Base-by-base conservation (phyloP, 2,329 filamentous ascomycete species). In the Stagonosporopsis rhizophila region DNA sequence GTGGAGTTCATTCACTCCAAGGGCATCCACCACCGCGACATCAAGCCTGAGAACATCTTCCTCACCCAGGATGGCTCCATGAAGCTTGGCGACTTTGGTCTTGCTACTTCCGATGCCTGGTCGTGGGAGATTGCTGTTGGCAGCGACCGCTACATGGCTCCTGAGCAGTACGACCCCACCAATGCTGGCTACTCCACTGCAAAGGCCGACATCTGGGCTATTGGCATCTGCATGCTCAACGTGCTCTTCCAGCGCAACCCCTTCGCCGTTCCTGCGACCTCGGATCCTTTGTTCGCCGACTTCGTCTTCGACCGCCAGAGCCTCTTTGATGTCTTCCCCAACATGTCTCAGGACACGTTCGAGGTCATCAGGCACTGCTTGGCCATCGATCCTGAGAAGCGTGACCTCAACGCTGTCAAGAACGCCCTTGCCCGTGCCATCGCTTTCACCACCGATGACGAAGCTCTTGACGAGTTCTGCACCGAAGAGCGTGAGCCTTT, bases 21-120 rank as follows among this genome's bases (percentile, higher is more conserved):
- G 76, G 93, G 92, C 63, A 86, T 98, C 73, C 97, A 92, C 76
- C 95, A 99, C 75, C 91, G 95, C 59, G 95, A 99, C 77, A 97
- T 99, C 85, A 99, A 99, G 81, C 95, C 95, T 0, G 95, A 99
- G 83, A 99, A 99, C 82, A 96, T 99, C 77, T 98, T 99, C 77
- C 83, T 99, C 62, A 90, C 88, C 56, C 86, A 93, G 58, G 86
- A 89, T 65, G 94, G 94, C 50, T 85, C 89, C 35, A 90, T 98
- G 90, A 99, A 99, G 81, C 87, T 99, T 32, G 95, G 95, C 70
- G 95, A 99, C 77, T 96, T 98, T 75, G 95, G 95, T 51, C 83
- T 99, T 61, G 93, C 93, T 47, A 97, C 94, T 11, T 90, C 87
- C 6, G 92, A 96, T 59, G 83, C 87, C 67, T 96, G 92, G 92